phyloP scores from a whole-genome alignment of 495 filamentous ascomycete genomes.

The Penicillium cinerascens region DNA sequence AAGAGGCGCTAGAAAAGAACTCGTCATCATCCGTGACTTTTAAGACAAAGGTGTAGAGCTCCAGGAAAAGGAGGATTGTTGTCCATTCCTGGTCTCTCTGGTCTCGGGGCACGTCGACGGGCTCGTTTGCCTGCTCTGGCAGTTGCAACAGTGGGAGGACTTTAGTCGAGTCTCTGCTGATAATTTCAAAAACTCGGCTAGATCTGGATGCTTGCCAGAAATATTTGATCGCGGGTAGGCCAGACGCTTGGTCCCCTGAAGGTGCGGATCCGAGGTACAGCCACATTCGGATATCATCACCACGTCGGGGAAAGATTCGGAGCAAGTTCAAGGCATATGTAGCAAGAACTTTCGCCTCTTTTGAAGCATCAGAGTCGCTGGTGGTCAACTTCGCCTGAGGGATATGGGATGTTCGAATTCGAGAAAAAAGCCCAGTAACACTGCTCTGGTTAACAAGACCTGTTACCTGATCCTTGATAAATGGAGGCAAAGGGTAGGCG shows the following conservation, averaged over 20 bases:
- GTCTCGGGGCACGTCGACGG: constrained; percentile 17
- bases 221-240: constrained; percentile 73
- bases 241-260: constrained; percentile 31
- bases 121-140: constrained; percentile 17
- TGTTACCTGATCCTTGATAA: constrained; percentile 57
- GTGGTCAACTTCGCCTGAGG: constrained; percentile 24
- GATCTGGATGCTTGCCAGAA: constrained; percentile 77
- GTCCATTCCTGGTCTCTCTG: constrained; percentile 74
- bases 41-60: constrained; percentile 88
- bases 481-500: constrained; percentile 45
- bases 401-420: constrained; percentile 31
- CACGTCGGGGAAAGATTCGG: constrained; percentile 75
- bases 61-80: constrained; percentile 84
- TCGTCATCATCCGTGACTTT: constrained; percentile 89
- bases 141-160: constrained; percentile 57
- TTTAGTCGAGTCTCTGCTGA: constrained; percentile 54
- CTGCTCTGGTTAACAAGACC: constrained; percentile 64
- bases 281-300: constrained; percentile 95
- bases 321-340: constrained; percentile 84
- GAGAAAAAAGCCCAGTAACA: constrained; percentile 56
- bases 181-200: constrained; percentile 62
- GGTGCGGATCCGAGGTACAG: constrained; percentile 77
- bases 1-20: constrained; percentile 44
- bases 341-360: constrained; percentile 72
- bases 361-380: constrained; percentile 30